Conservation (phyloP, 2,329 filamentous ascomycete species). For the Fusarium lateritium region DNA sequence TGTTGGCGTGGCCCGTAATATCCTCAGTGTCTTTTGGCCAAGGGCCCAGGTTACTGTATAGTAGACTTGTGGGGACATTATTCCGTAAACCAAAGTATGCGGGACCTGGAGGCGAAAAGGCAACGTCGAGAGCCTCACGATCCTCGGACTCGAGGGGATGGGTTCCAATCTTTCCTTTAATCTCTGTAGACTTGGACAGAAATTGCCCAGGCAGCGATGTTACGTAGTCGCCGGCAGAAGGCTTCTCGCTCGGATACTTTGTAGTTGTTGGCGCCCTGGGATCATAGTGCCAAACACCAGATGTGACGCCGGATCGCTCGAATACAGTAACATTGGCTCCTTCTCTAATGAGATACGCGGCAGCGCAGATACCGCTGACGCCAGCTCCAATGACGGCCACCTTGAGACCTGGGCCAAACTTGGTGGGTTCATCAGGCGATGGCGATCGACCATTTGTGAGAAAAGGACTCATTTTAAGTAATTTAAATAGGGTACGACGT, state of each 20-base stretch:
- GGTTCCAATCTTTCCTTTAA: neutral
- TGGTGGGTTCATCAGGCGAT: neutral
- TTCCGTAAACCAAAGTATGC: constrained; percentile 74
- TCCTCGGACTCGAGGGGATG: constrained; percentile 13
- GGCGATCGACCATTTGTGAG: constrained; percentile 21
- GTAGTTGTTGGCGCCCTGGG: constrained; percentile 49
- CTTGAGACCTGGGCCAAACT: constrained; percentile 28
- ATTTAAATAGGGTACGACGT: too few species aligned
- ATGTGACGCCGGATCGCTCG: constrained; percentile 53
- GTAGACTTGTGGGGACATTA: constrained; percentile 77
- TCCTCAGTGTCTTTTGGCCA: constrained; percentile 74
- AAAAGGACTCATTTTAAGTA: constrained; percentile 33
- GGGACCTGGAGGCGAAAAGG: constrained; percentile 58
- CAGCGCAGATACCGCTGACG: constrained; percentile 57
- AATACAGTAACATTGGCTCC: constrained; percentile 57
- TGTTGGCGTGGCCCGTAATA: constrained; percentile 68
- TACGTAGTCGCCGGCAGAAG: constrained; percentile 50
- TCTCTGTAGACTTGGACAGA: neutral
- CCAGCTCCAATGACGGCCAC: constrained; percentile 60
- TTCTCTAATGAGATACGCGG: constrained; percentile 56
- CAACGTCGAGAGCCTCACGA: constrained; percentile 6
- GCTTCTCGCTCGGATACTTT: constrained; percentile 52
- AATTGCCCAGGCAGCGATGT: constrained; percentile 30
- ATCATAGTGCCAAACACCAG: constrained; percentile 59
- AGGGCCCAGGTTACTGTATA: constrained; percentile 58